Evolutionary conservation across 495 filamentous ascomycete genomes (phyloP), one percentile per base, ranked within the genome.

Genomic region (Cercophora samala): DNA sequence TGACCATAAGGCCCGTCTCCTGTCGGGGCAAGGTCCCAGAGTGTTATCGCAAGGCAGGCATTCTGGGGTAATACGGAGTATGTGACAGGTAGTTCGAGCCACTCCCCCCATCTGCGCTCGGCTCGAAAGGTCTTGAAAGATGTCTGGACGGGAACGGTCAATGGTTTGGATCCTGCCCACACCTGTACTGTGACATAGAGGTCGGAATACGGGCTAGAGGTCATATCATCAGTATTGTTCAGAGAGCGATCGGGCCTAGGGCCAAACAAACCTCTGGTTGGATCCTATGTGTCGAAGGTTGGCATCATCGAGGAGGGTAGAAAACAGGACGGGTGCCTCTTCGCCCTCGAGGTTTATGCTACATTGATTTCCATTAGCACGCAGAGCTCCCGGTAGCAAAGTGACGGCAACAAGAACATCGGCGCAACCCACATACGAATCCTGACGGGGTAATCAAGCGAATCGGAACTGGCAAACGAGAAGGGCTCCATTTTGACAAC

Each of bases 111-210:
- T 75, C 80, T 85, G 71, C 96, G 87, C 62, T 87, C 84, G 24
- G 82, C 84, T 72, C 92, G 93, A 71, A 98, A 97, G 2, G 90
- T 76, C 75, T 91, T 96, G 80, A 97, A 98, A 17, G 91, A 83
- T 11, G 96, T 99, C 76, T 97, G 93, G 13, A 96, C 82, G 0
- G 93, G 91, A 0, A 97, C 91, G 0, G 93, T 94, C 66, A 98
- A 77, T 17, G 95, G 93, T 73, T 99, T 98, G 19, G 92, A 97
- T 70, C 96, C 93, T 13, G 96, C 93, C 89, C 93, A 99, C 72
- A 97, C 81, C 78, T 97, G 96, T 18, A 88, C 90, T 3, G 93
- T 97, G 21, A 96, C 89, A 70, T 93, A 97, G 51, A 98, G 88
- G 75, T 99, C 95, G 21, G 92, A 97, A 73, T 87, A 76, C 13